phyloP scores from a whole-genome alignment of 2,329 filamentous ascomycete species.

The Aureobasidium sp. region DNA sequence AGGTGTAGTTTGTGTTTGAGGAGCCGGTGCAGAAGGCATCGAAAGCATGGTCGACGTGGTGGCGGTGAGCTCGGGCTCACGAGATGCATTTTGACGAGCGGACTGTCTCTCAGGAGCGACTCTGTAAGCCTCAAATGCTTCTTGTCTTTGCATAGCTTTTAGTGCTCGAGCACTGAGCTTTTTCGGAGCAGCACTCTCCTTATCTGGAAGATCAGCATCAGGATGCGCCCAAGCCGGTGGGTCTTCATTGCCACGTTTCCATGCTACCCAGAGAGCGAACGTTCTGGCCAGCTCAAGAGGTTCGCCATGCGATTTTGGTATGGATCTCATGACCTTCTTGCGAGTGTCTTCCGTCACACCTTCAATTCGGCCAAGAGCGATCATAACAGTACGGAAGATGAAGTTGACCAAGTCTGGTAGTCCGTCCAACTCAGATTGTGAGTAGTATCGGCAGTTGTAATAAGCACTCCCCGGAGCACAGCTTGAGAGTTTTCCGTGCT shows the following conservation, averaged over 20 bases:
- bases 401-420: slow-evolving; percentile 53
- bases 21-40: slow-evolving; percentile 12
- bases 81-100: slow-evolving; percentile 29
- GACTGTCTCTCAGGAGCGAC: slow-evolving; percentile 40
- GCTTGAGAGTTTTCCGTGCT: slow-evolving; percentile 45
- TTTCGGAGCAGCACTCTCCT: slow-evolving; percentile 43
- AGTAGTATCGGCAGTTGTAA: slow-evolving; percentile 56
- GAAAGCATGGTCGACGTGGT: slow-evolving; percentile 1
- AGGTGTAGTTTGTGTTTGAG: slow-evolving; percentile 24
- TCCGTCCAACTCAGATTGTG: slow-evolving; percentile 55
- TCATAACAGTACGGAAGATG: slow-evolving; percentile 57
- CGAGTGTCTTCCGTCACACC: slow-evolving; percentile 52
- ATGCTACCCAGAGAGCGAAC: slow-evolving; percentile 60
- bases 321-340: slow-evolving; percentile 55
- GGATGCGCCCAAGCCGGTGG: slow-evolving; percentile 57
- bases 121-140: slow-evolving; percentile 38
- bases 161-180: slow-evolving; percentile 50
- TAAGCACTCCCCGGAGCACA: slow-evolving; percentile 44
- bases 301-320: slow-evolving; percentile 56
- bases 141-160: slow-evolving; percentile 50
- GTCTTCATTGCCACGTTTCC: slow-evolving; percentile 59
- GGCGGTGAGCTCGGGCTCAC: slow-evolving; percentile 19
- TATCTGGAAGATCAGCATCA: slow-evolving; percentile 47
- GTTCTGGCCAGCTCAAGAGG: slow-evolving; percentile 52
- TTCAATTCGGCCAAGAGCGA: slow-evolving; percentile 54